Evolutionary conservation across 1,139 yeast species (phyloP).

Genomic region (Sugiyamaella xylanicola): DNA sequence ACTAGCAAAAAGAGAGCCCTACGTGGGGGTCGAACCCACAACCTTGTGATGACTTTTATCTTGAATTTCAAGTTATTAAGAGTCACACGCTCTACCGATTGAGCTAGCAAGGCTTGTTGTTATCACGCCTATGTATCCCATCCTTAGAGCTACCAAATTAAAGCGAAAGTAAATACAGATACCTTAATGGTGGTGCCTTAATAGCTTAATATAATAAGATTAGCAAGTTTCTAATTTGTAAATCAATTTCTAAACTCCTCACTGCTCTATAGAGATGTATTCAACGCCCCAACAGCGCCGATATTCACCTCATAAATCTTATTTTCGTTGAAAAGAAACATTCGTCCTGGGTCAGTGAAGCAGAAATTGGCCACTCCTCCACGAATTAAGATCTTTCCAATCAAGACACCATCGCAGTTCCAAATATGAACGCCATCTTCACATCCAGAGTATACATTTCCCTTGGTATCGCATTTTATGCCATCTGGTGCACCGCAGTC

Average conservation of each 20-base stretch:
- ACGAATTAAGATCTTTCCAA: conserved; percentile 35
- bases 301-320: conserved; percentile 29
- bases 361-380: conserved; percentile 38
- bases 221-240: no score
- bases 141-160: no score
- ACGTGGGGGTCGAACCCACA: conserved; percentile 3
- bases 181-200: no score
- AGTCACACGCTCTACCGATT: conserved; percentile 2
- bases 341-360: conserved; percentile 31
- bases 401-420: conserved; percentile 33
- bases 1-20: neutral
- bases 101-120: neutral
- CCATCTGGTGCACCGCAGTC: conserved; percentile 39
- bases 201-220: neutral
- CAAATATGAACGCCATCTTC: conserved; percentile 40
- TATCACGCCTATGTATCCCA: no score
- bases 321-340: conserved; percentile 32
- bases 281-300: conserved; percentile 27
- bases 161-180: no score
- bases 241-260: neutral
- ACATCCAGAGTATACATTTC: conserved; percentile 39
- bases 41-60: conserved; percentile 1
- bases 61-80: neutral
- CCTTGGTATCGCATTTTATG: conserved; percentile 35
- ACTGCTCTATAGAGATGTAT: neutral